phyloP scores from a whole-genome alignment of 768 basidiomycete genomes.

The Suillus alpinus region DNA sequence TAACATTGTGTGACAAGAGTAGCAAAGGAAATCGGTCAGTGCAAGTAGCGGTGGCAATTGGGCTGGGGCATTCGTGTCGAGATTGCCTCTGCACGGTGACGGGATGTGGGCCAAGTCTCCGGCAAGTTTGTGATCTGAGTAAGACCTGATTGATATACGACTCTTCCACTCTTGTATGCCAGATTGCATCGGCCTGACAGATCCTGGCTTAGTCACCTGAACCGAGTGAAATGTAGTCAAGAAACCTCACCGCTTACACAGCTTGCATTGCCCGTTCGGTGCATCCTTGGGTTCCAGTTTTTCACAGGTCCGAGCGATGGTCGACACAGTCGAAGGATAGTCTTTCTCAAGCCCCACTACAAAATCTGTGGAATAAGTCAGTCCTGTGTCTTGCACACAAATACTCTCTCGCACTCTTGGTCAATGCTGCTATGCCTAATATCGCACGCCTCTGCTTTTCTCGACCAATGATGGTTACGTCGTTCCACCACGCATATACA shows the following conservation, averaged over 20 bases:
- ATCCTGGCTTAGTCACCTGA: background rate
- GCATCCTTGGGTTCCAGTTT: constrained; percentile 70
- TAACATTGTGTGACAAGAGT: constrained; percentile 59
- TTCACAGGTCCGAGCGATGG: constrained; percentile 75
- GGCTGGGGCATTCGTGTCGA: background rate
- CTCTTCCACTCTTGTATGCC: constrained; percentile 73
- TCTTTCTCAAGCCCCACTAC: constrained; percentile 77
- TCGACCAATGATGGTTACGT: constrained; percentile 49
- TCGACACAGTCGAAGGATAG: constrained; percentile 85
- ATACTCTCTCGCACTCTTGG: constrained; percentile 51
- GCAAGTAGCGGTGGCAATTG: constrained; percentile 11
- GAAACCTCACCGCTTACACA: constrained; percentile 60
- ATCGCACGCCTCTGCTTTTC: constrained; percentile 43
- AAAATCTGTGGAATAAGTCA: constrained; percentile 50
- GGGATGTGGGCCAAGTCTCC: constrained; percentile 15
- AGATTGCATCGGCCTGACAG: constrained; percentile 56
- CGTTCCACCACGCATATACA: constrained; percentile 74
- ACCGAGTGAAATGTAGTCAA: background rate
- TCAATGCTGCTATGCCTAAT: constrained; percentile 63
- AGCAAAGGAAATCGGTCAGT: constrained; percentile 50
- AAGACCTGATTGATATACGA: constrained; percentile 67
- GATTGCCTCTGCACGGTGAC: background rate
- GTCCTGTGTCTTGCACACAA: background rate
- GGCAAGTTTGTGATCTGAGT: constrained; percentile 15
- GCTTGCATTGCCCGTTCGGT: constrained; percentile 46